These are phyloP conservation scores for Heritiera littoralis DNA, from an alignment of 345 rosid species.

Conservation along the genomic window DNA sequence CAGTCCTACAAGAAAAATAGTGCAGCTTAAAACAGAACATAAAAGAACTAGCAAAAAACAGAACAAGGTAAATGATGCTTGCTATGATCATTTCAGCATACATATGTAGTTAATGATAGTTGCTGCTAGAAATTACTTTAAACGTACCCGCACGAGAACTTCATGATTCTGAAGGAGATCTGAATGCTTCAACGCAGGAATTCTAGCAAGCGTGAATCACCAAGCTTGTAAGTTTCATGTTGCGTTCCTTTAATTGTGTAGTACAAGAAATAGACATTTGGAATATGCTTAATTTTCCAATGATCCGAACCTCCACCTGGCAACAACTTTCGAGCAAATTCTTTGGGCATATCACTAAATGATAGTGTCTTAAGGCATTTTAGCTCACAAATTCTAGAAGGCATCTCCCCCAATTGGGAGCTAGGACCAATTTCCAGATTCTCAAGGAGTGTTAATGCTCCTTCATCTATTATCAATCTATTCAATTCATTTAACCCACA, in stretches of 20 bases:
- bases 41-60: neutral
- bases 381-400: neutral
- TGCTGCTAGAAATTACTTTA: too few relatives aligned
- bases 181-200: constrained; percentile 17
- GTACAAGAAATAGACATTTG: neutral
- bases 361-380: neutral
- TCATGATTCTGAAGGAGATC: neutral
- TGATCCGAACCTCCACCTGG: neutral
- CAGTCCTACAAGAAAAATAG: constrained; percentile 1
- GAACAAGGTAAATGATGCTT: neutral
- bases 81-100: too few relatives aligned
- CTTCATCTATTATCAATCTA: neutral
- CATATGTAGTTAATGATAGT: too few relatives aligned
- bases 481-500: neutral
- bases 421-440: neutral
- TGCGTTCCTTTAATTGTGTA: neutral
- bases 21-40: neutral
- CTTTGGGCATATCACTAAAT: neutral
- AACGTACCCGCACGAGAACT: neutral
- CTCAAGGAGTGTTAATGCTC: neutral
- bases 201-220: neutral
- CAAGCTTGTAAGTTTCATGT: neutral
- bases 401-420: neutral
- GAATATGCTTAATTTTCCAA: neutral
- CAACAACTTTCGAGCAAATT: neutral